Base-by-base conservation (phyloP, 2,329 filamentous ascomycete species). In the Sclerotinia sclerotiorum region DNA sequence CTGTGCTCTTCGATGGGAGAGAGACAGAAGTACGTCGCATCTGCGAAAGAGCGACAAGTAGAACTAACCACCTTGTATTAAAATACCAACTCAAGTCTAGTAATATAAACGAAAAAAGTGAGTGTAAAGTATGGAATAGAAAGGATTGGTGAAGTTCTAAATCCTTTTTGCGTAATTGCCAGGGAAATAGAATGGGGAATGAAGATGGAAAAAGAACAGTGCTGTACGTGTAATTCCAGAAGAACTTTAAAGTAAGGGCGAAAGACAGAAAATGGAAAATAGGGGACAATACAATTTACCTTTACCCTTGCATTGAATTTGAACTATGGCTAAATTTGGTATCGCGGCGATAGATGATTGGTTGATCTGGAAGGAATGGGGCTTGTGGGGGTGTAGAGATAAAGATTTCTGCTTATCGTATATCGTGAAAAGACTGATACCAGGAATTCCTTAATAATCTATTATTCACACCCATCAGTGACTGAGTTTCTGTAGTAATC, bases 21-120 rank as follows among this genome's bases (percentile, higher is more conserved):
- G 87, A 88, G 70, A 88, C 85, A 72, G 86, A 88, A 78, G 85
- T 86, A 81, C 86, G 87, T 83, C 87, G 85, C 87, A 90, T 90
- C 66, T 79, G 74, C 72, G 74, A 70, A 72, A 69, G 62, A 68
- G 67, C 60, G 66, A 65, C 39, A 48, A 69, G 68, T 63, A 61
- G 54, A 64, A 44, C 19, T 68, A 58, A 64, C 55, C 58, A 63
- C 60, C 46, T 49, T 57, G 63, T 68, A 67, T 51, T 61, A 29
- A 66, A 29, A 46, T 54, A 62, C 35, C 35, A 44, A 19, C 17
- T 27, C 42, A 29, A 64, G 58, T 55, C 39, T 19, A 49, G 48
- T 55, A 68, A 44, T 57, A 65, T 46, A 68, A 67, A 15, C 44
- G 52, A 58, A 65, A 65, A 54, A 39, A 57, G 63, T 35, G 63